Conservation (phyloP, 345 rosid species). For the Schrenkiella parvula region DNA sequence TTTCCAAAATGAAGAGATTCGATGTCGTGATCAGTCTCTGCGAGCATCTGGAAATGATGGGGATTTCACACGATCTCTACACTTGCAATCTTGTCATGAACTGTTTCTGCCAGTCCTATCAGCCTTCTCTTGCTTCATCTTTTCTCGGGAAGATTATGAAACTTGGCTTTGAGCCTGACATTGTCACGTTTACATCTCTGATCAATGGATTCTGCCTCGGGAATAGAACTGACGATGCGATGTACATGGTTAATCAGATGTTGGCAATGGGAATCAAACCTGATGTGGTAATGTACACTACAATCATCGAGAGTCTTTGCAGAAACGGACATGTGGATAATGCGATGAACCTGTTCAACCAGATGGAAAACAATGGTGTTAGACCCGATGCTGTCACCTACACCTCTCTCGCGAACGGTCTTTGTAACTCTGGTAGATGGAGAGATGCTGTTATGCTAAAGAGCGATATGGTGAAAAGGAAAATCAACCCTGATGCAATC, state of each 20-base stretch:
- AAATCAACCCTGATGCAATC: conserved; percentile 18
- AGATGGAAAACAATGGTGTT: conserved; percentile 19
- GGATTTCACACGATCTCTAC: conserved; percentile 18
- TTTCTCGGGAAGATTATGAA: conserved; percentile 32
- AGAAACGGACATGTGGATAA: conserved; percentile 6
- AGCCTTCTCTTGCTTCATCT: background rate
- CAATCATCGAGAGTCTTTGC: conserved; percentile 24
- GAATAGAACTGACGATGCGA: background rate
- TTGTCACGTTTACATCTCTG: conserved; percentile 14
- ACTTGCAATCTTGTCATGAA: conserved; percentile 19
- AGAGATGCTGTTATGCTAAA: background rate
- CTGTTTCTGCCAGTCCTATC: conserved; percentile 8
- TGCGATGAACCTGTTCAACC: conserved; percentile 11
- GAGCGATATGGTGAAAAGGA: conserved; percentile 6
- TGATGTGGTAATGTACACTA: conserved; percentile 18
- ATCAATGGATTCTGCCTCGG: conserved; percentile 11
- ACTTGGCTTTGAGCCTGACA: conserved; percentile 20
- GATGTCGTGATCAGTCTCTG: conserved; percentile 16
- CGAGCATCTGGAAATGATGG: background rate
- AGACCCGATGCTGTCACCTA: conserved; percentile 11
- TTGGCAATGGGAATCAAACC: background rate
- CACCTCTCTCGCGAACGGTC: conserved; percentile 10
- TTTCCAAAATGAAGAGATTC: conserved; percentile 19
- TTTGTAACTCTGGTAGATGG: conserved; percentile 19
- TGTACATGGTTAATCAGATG: conserved; percentile 18